Percentiles rank a stretch among this genome's conserved stretches.
phyloP scores from a whole-genome alignment of 768 basidiomycete genomes.

The Holtermanniella nyarrowii region DNA sequence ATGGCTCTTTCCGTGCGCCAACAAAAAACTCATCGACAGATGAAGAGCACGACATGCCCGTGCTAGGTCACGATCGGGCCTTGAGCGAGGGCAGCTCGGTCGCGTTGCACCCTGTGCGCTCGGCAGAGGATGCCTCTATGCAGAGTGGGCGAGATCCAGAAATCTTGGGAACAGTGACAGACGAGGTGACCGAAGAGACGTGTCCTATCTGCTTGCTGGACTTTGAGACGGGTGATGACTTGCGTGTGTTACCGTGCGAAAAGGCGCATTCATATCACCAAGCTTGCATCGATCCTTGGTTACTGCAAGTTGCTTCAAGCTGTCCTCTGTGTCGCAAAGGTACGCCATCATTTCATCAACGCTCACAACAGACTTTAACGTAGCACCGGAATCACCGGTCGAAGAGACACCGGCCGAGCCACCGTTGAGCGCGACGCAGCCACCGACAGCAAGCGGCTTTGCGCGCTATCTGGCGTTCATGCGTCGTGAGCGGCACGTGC shows the following conservation, averaged over 20 bases:
- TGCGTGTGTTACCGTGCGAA: constrained; percentile 82
- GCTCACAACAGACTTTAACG: constrained; percentile 5
- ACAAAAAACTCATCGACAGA: constrained; percentile 8
- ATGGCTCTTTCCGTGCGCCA: neutral
- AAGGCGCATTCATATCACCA: constrained; percentile 85
- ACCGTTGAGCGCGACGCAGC: constrained; percentile 7
- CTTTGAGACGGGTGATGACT: constrained; percentile 85
- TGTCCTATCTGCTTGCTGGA: constrained; percentile 94
- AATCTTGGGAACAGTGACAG: constrained; percentile 42
- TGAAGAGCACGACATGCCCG: constrained; percentile 2
- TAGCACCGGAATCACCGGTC: neutral
- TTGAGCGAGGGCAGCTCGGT: neutral
- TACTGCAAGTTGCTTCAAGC: constrained; percentile 75
- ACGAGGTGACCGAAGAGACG: constrained; percentile 63
- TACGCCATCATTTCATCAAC: constrained; percentile 41
- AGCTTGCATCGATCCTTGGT: constrained; percentile 68
- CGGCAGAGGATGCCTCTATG: neutral
- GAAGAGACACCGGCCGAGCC: constrained; percentile 3
- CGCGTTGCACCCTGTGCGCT: neutral
- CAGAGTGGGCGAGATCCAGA: constrained; percentile 10
- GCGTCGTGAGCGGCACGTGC: constrained; percentile 20
- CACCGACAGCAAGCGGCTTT: constrained; percentile 29
- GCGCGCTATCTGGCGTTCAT: constrained; percentile 36
- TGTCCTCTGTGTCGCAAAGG: constrained; percentile 91
- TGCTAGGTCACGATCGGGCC: neutral